Percentiles rank a stretch among this genome's conserved stretches.
phyloP scores from a whole-genome alignment of 2,329 filamentous ascomycete genomes.

The Tolypocladium endophyticum region DNA sequence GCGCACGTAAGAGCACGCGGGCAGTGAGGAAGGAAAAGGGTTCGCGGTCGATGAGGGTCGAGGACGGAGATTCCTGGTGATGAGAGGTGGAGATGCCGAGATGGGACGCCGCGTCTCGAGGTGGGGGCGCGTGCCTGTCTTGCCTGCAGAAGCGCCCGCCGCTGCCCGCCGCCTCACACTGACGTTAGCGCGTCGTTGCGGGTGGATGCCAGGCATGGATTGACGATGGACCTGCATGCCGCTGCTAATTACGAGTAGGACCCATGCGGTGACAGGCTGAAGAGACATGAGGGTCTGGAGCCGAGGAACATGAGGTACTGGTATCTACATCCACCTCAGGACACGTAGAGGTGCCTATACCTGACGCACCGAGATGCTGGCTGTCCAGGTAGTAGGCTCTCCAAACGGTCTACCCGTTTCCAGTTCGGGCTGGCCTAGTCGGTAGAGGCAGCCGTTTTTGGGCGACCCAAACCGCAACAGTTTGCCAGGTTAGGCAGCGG shows the following conservation, averaged over 20 bases:
- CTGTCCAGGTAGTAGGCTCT: too few species aligned
- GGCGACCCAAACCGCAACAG: neutral
- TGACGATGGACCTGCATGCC: too few species aligned
- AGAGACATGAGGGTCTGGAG: neutral
- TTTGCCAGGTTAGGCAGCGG: neutral
- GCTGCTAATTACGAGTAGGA: too few species aligned
- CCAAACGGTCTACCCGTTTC: neutral
- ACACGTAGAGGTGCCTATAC: too few species aligned
- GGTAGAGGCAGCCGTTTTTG: neutral
- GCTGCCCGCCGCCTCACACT: too few species aligned
- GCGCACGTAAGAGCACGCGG: neutral
- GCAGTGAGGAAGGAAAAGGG: neutral
- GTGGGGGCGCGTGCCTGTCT: neutral
- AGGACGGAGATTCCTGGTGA: neutral
- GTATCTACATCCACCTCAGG: too few species aligned
- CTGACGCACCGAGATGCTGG: too few species aligned
- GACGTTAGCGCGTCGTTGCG: neutral
- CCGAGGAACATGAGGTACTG: too few species aligned
- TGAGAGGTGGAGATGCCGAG: neutral
- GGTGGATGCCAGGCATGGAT: too few species aligned
- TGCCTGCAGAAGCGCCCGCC: neutral
- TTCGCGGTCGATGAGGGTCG: neutral
- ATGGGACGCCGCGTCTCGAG: neutral
- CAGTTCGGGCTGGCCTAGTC: too few species aligned
- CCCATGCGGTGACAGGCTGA: neutral